Evolutionary conservation across 1,139 yeast species (phyloP), one percentile per base, ranked within the genome.

Genomic region (Blastobotrys ciferrii): DNA sequence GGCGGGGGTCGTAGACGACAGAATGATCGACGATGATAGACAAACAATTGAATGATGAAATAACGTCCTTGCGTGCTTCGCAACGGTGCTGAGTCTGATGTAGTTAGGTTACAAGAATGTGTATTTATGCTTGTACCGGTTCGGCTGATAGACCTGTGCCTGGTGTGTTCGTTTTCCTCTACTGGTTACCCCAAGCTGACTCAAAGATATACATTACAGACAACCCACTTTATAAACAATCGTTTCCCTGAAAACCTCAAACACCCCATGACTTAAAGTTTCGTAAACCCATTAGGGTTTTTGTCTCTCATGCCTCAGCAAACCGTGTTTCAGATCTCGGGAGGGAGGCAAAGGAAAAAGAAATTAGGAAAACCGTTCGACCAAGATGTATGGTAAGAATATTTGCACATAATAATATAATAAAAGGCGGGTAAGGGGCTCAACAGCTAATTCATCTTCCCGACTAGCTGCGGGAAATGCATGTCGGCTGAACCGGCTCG

Each of bases 301-400:
- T 28, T 36, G 40, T 36, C 6, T 31, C 19, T 36, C 40, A 23
- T 36, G 40, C 40, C 28, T 36, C 25, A 36, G 40, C 40, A 36
- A 36, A 19, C 28, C 13, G 14, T 36, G 40, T 36, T 36, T 36
- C 40, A 36, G 14, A 19, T 23, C 9, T 23, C 28, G 28, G 28
- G 28, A 23, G 9, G 28, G 28, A 23, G 28, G 28, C 9, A 23
- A 23, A 23, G 28, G 9, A 23, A 23, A 23, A 23, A 23, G 9
- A 9, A 9, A 6, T 9, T 5, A 23, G 28, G 28, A 23, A 23
- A 23, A 9, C 28, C 28, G 28, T 23, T 23, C 28, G 9, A 23
- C n/a, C n/a, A n/a, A n/a, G n/a, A n/a, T n/a, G n/a, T n/a, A n/a
- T n/a, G n/a, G n/a, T n/a, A n/a, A n/a, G n/a, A n/a, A n/a, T n/a